Evolutionary conservation across 257 asterid species (phyloP).

Genomic region (Ligustrum vulgare): DNA sequence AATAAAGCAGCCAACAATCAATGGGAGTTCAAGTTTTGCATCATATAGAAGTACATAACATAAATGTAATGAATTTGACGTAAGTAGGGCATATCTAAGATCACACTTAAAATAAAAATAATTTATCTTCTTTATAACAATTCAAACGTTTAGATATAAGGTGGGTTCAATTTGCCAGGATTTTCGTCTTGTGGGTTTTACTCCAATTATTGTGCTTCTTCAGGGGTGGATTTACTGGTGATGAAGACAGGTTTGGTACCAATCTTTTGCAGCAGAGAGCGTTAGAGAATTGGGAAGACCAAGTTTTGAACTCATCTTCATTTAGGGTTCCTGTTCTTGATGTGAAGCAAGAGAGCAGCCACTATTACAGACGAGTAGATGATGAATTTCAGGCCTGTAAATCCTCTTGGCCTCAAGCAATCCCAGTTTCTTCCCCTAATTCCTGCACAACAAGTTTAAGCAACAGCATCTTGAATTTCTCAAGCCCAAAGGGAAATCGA

Average conservation of each 20-base stretch:
- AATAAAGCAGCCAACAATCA: too few species aligned
- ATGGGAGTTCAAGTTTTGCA: too few species aligned
- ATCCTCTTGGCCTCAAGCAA: constrained; percentile 30
- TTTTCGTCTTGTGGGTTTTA: not conserved
- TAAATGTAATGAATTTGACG: too few species aligned
- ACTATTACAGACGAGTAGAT: constrained; percentile 29
- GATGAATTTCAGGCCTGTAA: constrained; percentile 34
- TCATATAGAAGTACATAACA: too few species aligned
- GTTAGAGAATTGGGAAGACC: constrained; percentile 65
- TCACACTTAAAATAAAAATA: too few species aligned
- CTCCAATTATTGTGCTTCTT: not conserved
- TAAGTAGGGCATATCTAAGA: too few species aligned
- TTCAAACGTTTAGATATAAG: too few species aligned
- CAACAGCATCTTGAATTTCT: constrained; percentile 53
- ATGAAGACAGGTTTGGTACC: constrained; percentile 41
- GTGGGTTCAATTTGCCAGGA: not conserved
- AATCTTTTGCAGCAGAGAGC: constrained; percentile 49
- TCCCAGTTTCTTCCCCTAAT: constrained; percentile 47
- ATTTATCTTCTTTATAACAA: too few species aligned
- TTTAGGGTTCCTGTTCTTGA: constrained; percentile 33
- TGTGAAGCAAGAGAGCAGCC: constrained; percentile 56
- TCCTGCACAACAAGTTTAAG: constrained; percentile 46
- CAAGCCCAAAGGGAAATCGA: constrained; percentile 33
- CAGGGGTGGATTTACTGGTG: constrained; percentile 55
- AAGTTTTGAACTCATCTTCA: constrained; percentile 47